A percentile compares a stretch with the other conserved stretches of the same genome.
Conservation (phyloP, 768 basidiomycete genomes). For the Gymnopilus dilepis region DNA sequence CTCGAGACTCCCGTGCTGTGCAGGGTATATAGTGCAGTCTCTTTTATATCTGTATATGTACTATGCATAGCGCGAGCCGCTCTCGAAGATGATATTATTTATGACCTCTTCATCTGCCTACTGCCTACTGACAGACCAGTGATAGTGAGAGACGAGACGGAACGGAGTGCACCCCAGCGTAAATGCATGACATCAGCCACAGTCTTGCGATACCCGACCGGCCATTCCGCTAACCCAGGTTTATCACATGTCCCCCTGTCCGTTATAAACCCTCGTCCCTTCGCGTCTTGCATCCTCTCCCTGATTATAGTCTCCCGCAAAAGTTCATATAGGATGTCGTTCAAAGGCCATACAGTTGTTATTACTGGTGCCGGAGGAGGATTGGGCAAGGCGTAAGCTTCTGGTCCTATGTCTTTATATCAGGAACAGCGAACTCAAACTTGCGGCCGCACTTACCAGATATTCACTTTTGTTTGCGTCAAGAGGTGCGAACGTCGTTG, state of each 20-base stretch:
- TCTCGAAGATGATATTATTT: conserved; percentile 36
- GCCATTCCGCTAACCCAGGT: conserved; percentile 9
- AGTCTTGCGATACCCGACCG: neutral
- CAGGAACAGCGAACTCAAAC: conserved; percentile 4
- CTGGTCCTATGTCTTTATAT: conserved; percentile 34
- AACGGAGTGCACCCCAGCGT: conserved; percentile 4
- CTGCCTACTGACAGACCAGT: neutral
- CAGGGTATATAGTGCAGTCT: conserved; percentile 35
- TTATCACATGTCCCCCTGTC: conserved; percentile 16
- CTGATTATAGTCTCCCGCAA: neutral
- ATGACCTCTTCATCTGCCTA: conserved; percentile 6
- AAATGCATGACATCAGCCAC: conserved; percentile 12
- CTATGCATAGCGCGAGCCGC: conserved; percentile 41
- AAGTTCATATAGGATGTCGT: conserved; percentile 54
- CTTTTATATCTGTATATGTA: conserved; percentile 38
- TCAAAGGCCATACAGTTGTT: conserved; percentile 90
- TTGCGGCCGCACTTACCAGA: conserved; percentile 43
- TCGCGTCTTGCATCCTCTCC: conserved; percentile 11
- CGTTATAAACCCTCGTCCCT: conserved; percentile 13
- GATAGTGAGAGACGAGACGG: neutral
- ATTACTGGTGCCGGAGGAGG: conserved; percentile 97
- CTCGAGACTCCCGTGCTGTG: conserved; percentile 27
- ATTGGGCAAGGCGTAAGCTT: conserved; percentile 80
- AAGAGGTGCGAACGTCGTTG: conserved; percentile 91
- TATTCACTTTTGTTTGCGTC: conserved; percentile 94